Base-by-base conservation (phyloP, 2,329 filamentous ascomycete genomes). In the Westerdykella aurantiaca region DNA sequence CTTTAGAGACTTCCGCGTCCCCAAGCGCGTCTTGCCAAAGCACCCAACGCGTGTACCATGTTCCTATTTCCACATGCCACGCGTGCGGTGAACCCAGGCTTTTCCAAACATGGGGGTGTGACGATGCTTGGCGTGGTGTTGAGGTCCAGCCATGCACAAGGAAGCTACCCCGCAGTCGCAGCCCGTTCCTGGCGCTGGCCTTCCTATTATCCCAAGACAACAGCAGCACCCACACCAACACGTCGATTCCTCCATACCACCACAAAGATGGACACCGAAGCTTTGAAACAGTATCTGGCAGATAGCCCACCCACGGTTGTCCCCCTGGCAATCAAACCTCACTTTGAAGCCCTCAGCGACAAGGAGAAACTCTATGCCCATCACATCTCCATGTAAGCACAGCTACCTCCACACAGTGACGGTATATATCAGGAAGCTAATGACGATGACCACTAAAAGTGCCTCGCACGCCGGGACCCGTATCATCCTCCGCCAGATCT, bases 271-370 rank as follows among this genome's bases (percentile, higher is more conserved):
- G 72, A 74, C 48, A 58, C 63, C 7, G 61, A 69, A 31, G 65
- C 65, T 6, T 64, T 73, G 34, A 72, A 73, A 66, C 85, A 95
- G 64, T 96, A 95, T 68, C 78, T 95, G 48, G 90, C 93, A 38
- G 93, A 98, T 69, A 83, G 85, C 51, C 93, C 93, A 37, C 93
- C 93, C 1, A 86, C 83, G 39, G 81, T 96, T 44, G 91, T 96
- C 46, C 82, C 84, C 38, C 80, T 98, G 39, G 84, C 88, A 66
- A 93, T 97, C 66, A 88, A 88, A 71, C 86, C 88, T 64, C 91
- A 97, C 70, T 98, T 97, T 59, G 85, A 91, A 43, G 81, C 82
- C 31, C 69, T 93, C 48, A 77, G 72, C 42, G 80, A 86, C 58
- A 75, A 85, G 64, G 81, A 95, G 72, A 89, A 91, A 73, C 83